A percentile compares a stretch with the other conserved stretches of the same genome.
Conservation (phyloP, 2,329 filamentous ascomycete genomes). For the Pseudogymnoascus sp. region DNA sequence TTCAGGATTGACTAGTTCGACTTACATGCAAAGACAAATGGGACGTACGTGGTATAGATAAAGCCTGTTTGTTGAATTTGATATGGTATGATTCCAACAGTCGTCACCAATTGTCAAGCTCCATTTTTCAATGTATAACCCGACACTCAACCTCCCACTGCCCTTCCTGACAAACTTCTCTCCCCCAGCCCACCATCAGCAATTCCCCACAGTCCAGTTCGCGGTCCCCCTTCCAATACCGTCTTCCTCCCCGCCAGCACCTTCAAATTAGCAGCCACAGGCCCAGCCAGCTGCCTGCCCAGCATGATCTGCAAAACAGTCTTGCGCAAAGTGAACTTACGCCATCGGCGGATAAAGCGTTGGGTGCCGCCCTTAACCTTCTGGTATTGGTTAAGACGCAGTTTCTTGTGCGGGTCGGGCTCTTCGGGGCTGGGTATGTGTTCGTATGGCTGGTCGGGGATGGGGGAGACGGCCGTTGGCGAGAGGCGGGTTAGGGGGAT, state of each 20-base stretch:
- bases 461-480: background rate
- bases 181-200: background rate
- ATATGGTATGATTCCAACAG: background rate
- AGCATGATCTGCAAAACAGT: conserved; percentile 19
- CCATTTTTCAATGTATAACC: background rate
- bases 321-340: conserved; percentile 17
- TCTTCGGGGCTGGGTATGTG: background rate
- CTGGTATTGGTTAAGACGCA: background rate
- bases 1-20: background rate
- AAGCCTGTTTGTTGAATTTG: background rate
- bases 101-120: background rate
- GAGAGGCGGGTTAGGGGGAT: background rate
- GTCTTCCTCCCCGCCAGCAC: background rate
- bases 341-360: conserved; percentile 12
- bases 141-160: background rate
- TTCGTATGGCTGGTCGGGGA: background rate
- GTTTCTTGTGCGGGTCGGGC: background rate
- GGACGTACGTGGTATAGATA: background rate
- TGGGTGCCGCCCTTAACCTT: background rate
- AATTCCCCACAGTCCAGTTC: background rate
- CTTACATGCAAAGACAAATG: background rate
- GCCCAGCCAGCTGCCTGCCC: conserved; percentile 21
- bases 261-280: conserved; percentile 11
- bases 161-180: background rate
- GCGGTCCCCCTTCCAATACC: background rate